A percentile compares a stretch with the other conserved stretches of the same genome.
phyloP scores from a whole-genome alignment of 2,329 filamentous ascomycete genomes.

The Metarhizium humberi region DNA sequence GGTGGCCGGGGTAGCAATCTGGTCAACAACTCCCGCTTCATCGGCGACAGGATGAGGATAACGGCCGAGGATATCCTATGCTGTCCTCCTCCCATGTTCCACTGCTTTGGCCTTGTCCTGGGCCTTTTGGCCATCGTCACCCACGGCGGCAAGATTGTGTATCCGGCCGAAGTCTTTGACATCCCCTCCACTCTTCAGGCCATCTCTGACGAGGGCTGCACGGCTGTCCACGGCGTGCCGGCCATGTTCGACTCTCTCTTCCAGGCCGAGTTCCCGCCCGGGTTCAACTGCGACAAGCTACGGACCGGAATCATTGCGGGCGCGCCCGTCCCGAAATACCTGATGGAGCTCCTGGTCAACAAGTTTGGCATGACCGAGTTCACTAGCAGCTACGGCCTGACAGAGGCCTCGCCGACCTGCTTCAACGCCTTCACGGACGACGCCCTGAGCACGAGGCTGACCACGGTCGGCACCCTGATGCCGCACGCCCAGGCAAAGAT shows the following conservation, averaged over 20 bases:
- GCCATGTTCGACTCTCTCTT: slow-evolving; percentile 71
- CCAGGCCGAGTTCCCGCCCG: slow-evolving; percentile 31
- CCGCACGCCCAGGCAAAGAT: slow-evolving; percentile 73
- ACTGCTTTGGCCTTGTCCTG: slow-evolving; percentile 75
- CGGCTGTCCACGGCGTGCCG: slow-evolving; percentile 71
- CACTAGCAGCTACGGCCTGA: slow-evolving; percentile 61
- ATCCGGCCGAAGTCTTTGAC: slow-evolving; percentile 67
- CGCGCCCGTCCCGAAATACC: slow-evolving; percentile 62
- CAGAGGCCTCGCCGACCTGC: slow-evolving; percentile 70
- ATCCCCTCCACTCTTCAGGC: slow-evolving; percentile 55
- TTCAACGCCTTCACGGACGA: slow-evolving; percentile 75
- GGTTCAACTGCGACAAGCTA: slow-evolving; percentile 41
- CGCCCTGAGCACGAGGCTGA: slow-evolving; percentile 54
- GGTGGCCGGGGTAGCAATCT: slow-evolving; percentile 33
- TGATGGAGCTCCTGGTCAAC: slow-evolving; percentile 64
- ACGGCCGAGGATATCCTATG: slow-evolving; percentile 60
- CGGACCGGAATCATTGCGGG: slow-evolving; percentile 74
- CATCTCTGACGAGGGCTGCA: slow-evolving; percentile 58
- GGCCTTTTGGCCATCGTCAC: slow-evolving; percentile 64
- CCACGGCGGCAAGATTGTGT: slow-evolving; percentile 68
- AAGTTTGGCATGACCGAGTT: slow-evolving; percentile 70
- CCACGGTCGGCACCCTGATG: slow-evolving; percentile 67
- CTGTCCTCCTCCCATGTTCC: slow-evolving; percentile 77
- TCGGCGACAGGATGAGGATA: slow-evolving; percentile 65
- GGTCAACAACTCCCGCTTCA: slow-evolving; percentile 59